These are phyloP conservation scores for Arctostaphylos glauca DNA, from an alignment of 148 eudicot species.

Conservation along the genomic window DNA sequence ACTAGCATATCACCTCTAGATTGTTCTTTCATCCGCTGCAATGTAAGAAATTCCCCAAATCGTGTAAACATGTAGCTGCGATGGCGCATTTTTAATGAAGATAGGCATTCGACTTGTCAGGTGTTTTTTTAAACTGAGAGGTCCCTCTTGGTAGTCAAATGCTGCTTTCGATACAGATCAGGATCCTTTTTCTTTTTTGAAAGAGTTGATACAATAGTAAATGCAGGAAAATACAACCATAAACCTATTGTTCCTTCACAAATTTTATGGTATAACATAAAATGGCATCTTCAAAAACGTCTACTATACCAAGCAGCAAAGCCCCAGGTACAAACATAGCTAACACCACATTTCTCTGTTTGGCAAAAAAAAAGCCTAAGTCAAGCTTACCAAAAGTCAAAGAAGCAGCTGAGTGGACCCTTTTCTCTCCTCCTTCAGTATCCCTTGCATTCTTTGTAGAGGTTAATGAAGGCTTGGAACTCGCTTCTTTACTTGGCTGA, in stretches of 20 bases:
- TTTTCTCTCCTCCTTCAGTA: slow-evolving; percentile 55
- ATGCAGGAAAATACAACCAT: background rate
- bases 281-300: background rate
- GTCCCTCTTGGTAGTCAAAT: too few relatives aligned
- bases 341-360: background rate
- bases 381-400: slow-evolving; percentile 50
- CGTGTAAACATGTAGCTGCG: background rate
- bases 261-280: background rate
- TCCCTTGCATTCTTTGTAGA: slow-evolving; percentile 47
- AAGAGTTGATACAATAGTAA: background rate
- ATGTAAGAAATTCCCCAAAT: background rate
- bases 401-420: slow-evolving; percentile 39
- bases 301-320: background rate
- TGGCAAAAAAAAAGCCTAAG: background rate
- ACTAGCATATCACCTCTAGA: background rate
- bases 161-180: too few relatives aligned
- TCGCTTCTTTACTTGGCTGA: slow-evolving; percentile 54
- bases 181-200: too few relatives aligned
- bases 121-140: too few relatives aligned
- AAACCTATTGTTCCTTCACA: background rate
- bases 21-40: background rate
- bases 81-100: background rate
- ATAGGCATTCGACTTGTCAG: too few relatives aligned
- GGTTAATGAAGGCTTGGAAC: slow-evolving; percentile 38
- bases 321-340: background rate